Evolutionary conservation across 257 asterid species (phyloP).

Genomic region (Anisodus tanguticus): DNA sequence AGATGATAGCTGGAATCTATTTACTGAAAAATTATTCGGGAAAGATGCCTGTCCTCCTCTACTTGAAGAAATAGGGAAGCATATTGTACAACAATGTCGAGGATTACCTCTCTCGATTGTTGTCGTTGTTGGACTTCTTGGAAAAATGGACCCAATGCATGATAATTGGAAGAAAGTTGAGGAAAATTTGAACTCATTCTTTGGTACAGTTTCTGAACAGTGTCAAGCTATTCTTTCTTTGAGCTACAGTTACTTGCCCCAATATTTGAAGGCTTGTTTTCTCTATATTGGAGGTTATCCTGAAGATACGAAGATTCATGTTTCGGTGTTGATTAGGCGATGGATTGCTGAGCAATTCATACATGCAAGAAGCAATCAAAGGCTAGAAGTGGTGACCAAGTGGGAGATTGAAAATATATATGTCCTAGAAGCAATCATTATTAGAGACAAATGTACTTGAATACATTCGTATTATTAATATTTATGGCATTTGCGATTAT

Average conservation of each 20-base stretch:
- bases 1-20: constrained; percentile 31
- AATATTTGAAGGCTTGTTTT: constrained; percentile 30
- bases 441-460: no score
- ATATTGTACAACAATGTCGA: background rate
- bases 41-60: constrained; percentile 12
- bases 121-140: background rate
- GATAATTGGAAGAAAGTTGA: constrained; percentile 20
- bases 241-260: constrained; percentile 32
- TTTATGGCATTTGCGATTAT: no score
- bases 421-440: no score
- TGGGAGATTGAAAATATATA: background rate
- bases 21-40: background rate
- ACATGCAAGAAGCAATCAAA: background rate
- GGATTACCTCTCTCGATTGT: constrained; percentile 17
- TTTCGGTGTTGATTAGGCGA: background rate
- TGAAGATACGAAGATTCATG: constrained; percentile 19
- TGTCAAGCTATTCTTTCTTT: constrained; percentile 31
- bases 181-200: constrained; percentile 19
- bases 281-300: constrained; percentile 31
- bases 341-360: constrained; percentile 36
- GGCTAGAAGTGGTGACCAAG: constrained; percentile 24
- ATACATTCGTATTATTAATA: no score
- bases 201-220: background rate
- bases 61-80: background rate
- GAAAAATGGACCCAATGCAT: background rate